phyloP scores from a whole-genome alignment of 306 rosid species.

The Cucumis cinereus region DNA sequence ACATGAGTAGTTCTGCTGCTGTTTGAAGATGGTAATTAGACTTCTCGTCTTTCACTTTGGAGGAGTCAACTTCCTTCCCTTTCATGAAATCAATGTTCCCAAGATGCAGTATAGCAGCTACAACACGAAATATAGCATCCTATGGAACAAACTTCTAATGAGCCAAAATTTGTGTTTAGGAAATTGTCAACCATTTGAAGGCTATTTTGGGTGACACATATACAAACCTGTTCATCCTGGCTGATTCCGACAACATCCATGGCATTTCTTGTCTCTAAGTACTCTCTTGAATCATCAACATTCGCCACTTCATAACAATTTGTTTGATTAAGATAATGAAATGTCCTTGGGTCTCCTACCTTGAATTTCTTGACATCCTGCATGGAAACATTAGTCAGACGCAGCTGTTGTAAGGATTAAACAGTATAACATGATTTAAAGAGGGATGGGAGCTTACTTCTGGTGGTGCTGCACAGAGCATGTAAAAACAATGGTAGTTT shows the following conservation, averaged over 20 bases:
- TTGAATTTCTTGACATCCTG: conserved; percentile 64
- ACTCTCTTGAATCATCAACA: conserved; percentile 81
- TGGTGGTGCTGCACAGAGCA: conserved; percentile 82
- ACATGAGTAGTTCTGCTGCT: conserved; percentile 68
- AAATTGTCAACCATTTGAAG: conserved; percentile 8
- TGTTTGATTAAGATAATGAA: conserved; percentile 74
- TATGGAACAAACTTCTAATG: conserved; percentile 11
- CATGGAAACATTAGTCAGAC: conserved; percentile 11
- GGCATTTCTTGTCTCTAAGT: conserved; percentile 73
- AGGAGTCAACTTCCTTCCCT: conserved; percentile 69
- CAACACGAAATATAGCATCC: conserved; percentile 84
- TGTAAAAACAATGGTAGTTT: conserved; percentile 88
- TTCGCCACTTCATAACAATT: conserved; percentile 62
- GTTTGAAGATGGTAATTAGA: conserved; percentile 56
- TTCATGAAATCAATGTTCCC: conserved; percentile 64
- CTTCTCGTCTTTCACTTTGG: conserved; percentile 65
- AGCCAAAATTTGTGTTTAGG: not conserved
- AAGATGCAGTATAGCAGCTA: conserved; percentile 76
- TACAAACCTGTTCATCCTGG: conserved; percentile 68
- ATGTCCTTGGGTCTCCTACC: conserved; percentile 58
- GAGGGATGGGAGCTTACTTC: conserved; percentile 36
- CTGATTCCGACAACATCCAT: conserved; percentile 85
- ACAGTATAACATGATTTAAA: not conserved
- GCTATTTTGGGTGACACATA: not conserved
- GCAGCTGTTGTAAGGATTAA: conserved; percentile 5